Evolutionary conservation across 2,329 filamentous ascomycete genomes (phyloP).

Genomic region (Alternaria viburni): DNA sequence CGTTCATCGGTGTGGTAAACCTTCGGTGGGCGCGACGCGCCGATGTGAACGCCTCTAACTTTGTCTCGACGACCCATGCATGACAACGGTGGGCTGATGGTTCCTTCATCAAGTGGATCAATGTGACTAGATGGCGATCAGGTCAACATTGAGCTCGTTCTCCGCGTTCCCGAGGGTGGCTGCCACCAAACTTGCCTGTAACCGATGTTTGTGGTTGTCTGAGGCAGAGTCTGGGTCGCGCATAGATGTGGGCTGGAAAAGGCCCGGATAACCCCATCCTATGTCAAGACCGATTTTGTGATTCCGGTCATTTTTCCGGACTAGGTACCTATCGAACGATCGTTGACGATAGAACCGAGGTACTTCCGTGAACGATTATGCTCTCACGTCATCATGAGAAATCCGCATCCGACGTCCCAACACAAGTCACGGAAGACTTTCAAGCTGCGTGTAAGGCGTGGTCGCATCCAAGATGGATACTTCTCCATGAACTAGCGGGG

Average conservation of each 20-base stretch:
- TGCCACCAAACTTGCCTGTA: not conserved
- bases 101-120: not conserved
- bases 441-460: not conserved
- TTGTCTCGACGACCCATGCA: conserved; percentile 4
- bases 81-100: not conserved
- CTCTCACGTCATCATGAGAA: not conserved
- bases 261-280: not conserved
- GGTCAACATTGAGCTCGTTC: not conserved
- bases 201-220: not conserved
- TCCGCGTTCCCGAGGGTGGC: not conserved
- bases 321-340: not conserved
- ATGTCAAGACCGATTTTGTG: not conserved
- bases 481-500: not conserved
- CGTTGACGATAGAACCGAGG: not conserved
- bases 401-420: not conserved
- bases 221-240: not conserved
- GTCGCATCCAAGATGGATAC: not conserved
- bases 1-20: conserved; percentile 6
- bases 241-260: not conserved
- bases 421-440: not conserved
- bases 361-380: not conserved
- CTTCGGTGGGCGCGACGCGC: conserved; percentile 3
- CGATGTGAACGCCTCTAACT: not conserved
- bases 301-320: not conserved
- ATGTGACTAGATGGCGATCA: not conserved